Evolutionary conservation across 257 asterid species (phyloP).

Genomic region (Solanum pinnatisectum): DNA sequence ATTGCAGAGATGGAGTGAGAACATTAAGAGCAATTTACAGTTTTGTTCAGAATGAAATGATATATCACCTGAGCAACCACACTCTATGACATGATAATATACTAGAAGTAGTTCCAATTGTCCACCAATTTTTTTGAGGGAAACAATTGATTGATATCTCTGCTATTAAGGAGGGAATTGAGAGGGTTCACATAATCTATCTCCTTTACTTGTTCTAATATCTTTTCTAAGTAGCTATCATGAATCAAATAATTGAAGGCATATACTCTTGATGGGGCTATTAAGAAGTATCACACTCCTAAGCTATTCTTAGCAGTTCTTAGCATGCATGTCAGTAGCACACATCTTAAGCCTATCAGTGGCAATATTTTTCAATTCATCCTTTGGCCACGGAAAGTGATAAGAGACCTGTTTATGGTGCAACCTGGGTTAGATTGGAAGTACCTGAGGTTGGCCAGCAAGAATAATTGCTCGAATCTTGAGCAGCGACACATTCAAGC

Average conservation of each 20-base stretch:
- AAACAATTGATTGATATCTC: background rate
- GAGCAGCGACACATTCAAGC: conserved; percentile 68
- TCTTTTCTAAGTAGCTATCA: background rate
- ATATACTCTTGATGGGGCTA: background rate
- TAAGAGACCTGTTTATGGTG: background rate
- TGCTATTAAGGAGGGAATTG: background rate
- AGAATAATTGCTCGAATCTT: conserved; percentile 75
- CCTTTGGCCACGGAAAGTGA: background rate
- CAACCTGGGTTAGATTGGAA: background rate
- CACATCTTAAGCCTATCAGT: background rate
- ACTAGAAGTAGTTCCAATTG: background rate
- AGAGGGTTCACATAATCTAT: background rate
- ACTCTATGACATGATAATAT: background rate
- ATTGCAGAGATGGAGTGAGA: background rate
- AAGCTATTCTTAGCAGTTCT: background rate
- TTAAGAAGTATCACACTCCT: background rate
- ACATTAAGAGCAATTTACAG: background rate
- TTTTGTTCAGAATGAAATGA: background rate
- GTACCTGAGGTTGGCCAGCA: conserved; percentile 94
- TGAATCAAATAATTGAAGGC: background rate
- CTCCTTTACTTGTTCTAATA: background rate
- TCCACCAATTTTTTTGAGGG: background rate
- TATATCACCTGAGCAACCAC: background rate
- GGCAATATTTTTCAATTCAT: background rate
- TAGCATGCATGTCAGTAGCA: background rate